Percentiles rank a stretch among this genome's conserved stretches.
These are phyloP conservation scores for Raddia guianensis DNA, from an alignment of 176 grass and related monocot species.

Conservation along the genomic window DNA sequence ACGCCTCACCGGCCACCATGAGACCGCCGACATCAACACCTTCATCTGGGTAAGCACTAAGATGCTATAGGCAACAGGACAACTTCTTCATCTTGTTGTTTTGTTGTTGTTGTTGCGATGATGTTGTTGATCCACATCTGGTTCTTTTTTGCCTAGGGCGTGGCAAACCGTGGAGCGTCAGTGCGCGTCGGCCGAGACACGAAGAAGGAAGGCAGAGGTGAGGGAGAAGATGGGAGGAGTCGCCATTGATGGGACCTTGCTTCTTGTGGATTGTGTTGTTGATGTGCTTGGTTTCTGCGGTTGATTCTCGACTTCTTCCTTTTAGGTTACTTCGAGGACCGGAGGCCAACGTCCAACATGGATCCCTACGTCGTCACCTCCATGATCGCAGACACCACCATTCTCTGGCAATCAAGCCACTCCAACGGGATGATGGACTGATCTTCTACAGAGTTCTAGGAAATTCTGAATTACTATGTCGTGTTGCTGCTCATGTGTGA, in stretches of 20 bases:
- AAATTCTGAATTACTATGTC: background rate
- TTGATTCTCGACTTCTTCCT: background rate
- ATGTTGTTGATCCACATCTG: no score
- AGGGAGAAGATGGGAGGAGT: background rate
- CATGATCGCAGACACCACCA: slow-evolving; percentile 75
- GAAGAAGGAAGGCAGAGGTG: slow-evolving; percentile 77
- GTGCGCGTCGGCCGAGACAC: slow-evolving; percentile 83
- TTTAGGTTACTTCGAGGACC: slow-evolving; percentile 81
- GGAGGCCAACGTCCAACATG: slow-evolving; percentile 92
- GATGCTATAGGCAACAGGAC: no score
- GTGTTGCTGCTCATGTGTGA: background rate
- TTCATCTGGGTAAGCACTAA: slow-evolving; percentile 62
- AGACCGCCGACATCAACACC: slow-evolving; percentile 92
- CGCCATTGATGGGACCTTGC: background rate
- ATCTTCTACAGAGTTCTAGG: background rate
- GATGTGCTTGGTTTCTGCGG: background rate
- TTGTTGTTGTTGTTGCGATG: no score
- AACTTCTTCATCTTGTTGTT: no score
- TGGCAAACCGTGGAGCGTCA: slow-evolving; percentile 79
- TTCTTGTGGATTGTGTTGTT: background rate
- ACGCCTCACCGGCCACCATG: slow-evolving; percentile 82
- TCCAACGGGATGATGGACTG: slow-evolving; percentile 29
- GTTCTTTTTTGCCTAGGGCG: slow-evolving; percentile 49
- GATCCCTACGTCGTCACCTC: slow-evolving; percentile 88
- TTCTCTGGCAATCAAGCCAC: slow-evolving; percentile 51